Base-by-base conservation (phyloP, 2,329 filamentous ascomycete genomes). In the Teratosphaeria nubilosa region DNA sequence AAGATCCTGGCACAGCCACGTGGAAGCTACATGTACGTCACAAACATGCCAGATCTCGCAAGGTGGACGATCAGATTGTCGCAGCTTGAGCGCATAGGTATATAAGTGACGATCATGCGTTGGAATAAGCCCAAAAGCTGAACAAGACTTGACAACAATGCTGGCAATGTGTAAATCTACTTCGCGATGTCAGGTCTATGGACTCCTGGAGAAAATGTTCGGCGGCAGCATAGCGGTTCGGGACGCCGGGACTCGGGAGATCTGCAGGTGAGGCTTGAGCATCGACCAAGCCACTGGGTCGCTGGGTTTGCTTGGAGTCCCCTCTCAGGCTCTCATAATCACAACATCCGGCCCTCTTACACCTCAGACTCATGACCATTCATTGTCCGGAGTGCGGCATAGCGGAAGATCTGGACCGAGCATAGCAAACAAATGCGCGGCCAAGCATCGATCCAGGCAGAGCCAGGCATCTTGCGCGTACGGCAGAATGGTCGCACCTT, bases 401-500 rank as follows among this genome's bases (percentile, higher is more conserved):
- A 16, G 20, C 41, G 20, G 6, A 24, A n/a, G n/a, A 5, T 16
- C n/a, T n/a, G n/a, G n/a, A 24, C 11, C 5, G 41, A 48, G 41
- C n/a, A 48, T 10, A 20, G 20, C 16, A 48, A 20, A 22, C 41
- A 22, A 16, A 48, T 22, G 41, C 41, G 3, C 5, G 41, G 20
- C n/a, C 41, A 48, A 22, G 10, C 9, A 5, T 3, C 41, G n/a
- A 10, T 16, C 6, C 41, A 20, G n/a, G 20, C 5, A 22, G 2
- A 48, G 16, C 41, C 41, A 48, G n/a, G 41, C 41, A 10, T 20
- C n/a, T 11, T 48, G 41, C 9, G 16, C n/a, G n/a, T n/a, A 48
- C 41, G 52, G 25, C 58, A 63, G 60, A 58, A 82, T 85, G 82
- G 79, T 81, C 58, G 80, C 74, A 56, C 75, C 77, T 59, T 48